These are phyloP conservation scores for Lasiodiplodia theobromae DNA, from an alignment of 2,329 filamentous ascomycete genomes.

Conservation along the genomic window DNA sequence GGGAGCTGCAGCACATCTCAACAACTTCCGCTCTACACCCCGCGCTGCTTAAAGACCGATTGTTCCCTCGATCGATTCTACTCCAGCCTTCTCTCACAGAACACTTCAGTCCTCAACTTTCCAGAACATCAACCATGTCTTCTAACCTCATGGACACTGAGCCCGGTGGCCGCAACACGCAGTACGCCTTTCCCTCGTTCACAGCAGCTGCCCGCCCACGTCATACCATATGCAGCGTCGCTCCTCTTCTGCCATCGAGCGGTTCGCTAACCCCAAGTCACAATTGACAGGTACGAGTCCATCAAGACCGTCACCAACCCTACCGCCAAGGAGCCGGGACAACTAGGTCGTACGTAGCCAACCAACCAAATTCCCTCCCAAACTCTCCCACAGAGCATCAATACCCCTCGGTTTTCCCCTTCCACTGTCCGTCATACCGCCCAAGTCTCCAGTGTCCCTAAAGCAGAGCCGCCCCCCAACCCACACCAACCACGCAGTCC, in stretches of 20 bases:
- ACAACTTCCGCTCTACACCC: conserved; percentile 14
- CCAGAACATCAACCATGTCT: conserved; percentile 51
- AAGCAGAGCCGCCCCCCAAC: no score
- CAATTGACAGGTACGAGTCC: conserved; percentile 62
- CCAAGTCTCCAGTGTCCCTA: fast-evolving
- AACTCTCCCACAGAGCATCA: background rate
- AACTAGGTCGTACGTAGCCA: conserved; percentile 58
- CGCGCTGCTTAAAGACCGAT: background rate
- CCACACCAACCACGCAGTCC: background rate
- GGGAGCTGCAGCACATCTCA: conserved; percentile 18
- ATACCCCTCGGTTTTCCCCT: no score
- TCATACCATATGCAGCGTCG: background rate
- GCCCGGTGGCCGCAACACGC: conserved; percentile 66
- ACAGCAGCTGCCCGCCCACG: background rate
- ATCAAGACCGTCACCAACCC: conserved; percentile 58
- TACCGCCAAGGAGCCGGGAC: conserved; percentile 62
- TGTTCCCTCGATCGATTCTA: background rate
- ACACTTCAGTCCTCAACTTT: background rate
- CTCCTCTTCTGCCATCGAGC: background rate
- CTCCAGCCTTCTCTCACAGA: no score
- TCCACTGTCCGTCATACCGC: no score
- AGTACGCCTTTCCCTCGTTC: conserved; percentile 50
- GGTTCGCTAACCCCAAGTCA: background rate
- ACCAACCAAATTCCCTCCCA: background rate
- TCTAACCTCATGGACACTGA: conserved; percentile 65